Evolutionary conservation across 345 rosid species (phyloP).

Genomic region (Moricandia arvensis): DNA sequence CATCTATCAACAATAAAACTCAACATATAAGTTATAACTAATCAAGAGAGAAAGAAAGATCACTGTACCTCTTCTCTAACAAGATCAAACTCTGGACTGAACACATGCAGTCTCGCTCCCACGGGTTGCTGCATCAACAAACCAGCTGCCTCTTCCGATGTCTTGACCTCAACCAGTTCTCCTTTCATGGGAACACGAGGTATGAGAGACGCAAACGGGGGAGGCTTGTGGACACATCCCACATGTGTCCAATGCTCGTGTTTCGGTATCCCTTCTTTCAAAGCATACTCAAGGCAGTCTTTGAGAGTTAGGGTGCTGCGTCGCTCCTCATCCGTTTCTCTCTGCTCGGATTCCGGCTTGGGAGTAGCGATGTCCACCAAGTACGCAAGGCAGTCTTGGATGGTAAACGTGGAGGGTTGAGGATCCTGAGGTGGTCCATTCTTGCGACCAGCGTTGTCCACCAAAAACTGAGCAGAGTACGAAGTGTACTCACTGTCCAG

Average conservation of each 20-base stretch:
- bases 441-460: not conserved
- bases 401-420: not conserved
- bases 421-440: not conserved
- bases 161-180: not conserved
- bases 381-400: not conserved
- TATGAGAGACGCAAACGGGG: not conserved
- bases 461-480: conserved; percentile 25
- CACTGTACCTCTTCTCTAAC: conserved; percentile 19
- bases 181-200: conserved; percentile 26
- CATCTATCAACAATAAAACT: too few species aligned
- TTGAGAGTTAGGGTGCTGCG: not conserved
- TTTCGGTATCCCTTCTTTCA: conserved; percentile 1
- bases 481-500: conserved; percentile 1
- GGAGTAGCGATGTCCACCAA: not conserved
- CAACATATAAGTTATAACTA: too few species aligned
- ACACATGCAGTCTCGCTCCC: conserved; percentile 24
- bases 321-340: not conserved
- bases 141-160: not conserved
- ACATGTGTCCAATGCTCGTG: not conserved
- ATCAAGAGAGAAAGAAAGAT: not conserved
- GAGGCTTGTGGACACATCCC: conserved; percentile 14
- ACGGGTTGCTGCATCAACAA: not conserved
- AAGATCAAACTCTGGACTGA: conserved; percentile 14
- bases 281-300: not conserved
- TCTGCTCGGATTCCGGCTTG: not conserved